Evolutionary conservation across 208 protist genomes (phyloP).

Genomic region (Crithidia bombi): DNA sequence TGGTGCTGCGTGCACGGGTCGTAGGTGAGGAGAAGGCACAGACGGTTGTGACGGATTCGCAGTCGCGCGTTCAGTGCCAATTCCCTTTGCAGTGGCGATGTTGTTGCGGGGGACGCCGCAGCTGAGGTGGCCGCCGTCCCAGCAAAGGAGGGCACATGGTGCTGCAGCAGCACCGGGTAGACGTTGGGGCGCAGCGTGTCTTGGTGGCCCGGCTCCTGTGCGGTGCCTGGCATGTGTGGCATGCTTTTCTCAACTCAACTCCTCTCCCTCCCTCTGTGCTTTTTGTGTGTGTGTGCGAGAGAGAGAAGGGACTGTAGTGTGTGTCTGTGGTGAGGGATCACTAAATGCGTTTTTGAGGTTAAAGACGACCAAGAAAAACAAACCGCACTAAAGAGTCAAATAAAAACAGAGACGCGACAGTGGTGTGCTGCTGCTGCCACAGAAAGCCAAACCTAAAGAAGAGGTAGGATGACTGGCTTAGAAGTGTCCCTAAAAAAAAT

Average conservation of each 20-base stretch:
- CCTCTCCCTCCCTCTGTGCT: neutral
- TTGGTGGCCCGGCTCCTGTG: neutral
- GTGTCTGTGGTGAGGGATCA: no score
- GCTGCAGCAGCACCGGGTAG: slow-evolving; percentile 12
- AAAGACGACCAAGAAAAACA: no score
- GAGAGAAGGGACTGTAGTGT: no score
- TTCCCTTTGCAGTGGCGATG: no score
- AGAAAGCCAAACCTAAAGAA: no score
- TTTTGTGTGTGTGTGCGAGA: no score
- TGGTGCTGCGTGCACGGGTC: neutral
- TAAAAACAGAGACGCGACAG: no score
- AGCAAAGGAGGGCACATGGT: neutral
- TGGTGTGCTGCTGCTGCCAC: no score
- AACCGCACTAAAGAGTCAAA: no score
- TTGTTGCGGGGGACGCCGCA: neutral
- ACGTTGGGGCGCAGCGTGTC: neutral
- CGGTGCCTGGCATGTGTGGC: slow-evolving; percentile 1
- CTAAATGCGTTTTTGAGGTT: no score
- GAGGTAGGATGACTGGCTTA: no score
- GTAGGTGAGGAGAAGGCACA: slow-evolving; percentile 20
- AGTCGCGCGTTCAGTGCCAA: slow-evolving; percentile 12
- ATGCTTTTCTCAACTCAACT: neutral
- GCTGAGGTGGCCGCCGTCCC: neutral
- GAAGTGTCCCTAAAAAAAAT: no score
- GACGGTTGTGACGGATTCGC: neutral